Evolutionary conservation across 352 stramenopile species (phyloP), one percentile per base, ranked within the genome.

Genomic region (Elongisporangium prolatum): DNA sequence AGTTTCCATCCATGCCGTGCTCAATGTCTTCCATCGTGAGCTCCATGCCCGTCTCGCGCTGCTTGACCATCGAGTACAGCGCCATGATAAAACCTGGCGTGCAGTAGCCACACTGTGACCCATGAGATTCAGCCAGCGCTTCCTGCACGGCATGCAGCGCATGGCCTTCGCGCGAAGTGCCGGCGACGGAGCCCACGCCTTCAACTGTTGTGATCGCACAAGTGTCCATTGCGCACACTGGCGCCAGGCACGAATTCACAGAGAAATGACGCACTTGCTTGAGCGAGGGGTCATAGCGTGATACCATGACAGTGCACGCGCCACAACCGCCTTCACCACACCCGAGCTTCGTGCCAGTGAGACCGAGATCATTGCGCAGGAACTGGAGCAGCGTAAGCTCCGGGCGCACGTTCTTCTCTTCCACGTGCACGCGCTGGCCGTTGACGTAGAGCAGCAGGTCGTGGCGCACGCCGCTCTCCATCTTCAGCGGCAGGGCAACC

Each of bases 251-350:
- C 17, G 88, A 80, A 59, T 97, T 97, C 21, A 97, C 86, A 2
- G 87, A 86, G 38, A 81, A 58, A 52, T 96, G 86, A 25, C 69
- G 70, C 62, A 91, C 74, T 21, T 66, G 62, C 9, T 76, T 63
- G 0, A 67, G 57, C 22, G 64, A 54, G 8, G 74, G 59, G 60
- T 92, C 75, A 47, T 81, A 85, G 50, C 75, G 77, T 40, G 85
- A 92, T 10, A 98, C 70, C 75, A 98, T 97, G 50, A 99, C 95
- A 7, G 92, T 98, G 65, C 96, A 99, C 14, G 96, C 96, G 44
- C 96, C 96, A 59, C 96, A 99, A 34, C 96, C 96, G 38, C 96
- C 96, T 64, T 99, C 96, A 1, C 89, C 91, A 58, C 96, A 99
- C 60, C 93, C 93, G 18, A 96, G 75, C 59, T 96, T 97, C 2